Conservation (phyloP, 2,329 filamentous ascomycete genomes). For the Ceratocystis variospora region DNA sequence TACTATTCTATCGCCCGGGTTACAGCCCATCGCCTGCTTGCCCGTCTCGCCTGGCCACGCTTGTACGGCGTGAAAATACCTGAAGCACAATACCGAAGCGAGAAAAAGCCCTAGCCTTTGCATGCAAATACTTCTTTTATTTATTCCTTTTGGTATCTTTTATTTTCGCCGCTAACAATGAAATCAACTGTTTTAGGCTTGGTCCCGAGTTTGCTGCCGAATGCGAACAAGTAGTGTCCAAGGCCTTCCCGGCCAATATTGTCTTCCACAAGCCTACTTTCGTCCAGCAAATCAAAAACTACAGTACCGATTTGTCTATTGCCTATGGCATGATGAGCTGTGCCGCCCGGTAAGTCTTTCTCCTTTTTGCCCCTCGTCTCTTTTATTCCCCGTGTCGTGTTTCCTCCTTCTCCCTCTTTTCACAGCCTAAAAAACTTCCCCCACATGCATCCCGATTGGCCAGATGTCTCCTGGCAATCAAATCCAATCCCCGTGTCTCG, state of each 20-base stretch:
- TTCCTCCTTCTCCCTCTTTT: slow-evolving; percentile 20
- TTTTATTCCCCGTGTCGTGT: slow-evolving; percentile 19
- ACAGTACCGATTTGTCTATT: slow-evolving; percentile 41
- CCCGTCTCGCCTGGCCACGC: neutral
- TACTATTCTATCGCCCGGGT: neutral
- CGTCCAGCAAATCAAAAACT: slow-evolving; percentile 45
- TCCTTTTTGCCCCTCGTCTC: slow-evolving; percentile 16
- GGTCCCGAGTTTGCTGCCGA: slow-evolving; percentile 45
- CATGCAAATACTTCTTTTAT: neutral
- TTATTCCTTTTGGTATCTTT: neutral
- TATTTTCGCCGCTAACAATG: slow-evolving; percentile 21
- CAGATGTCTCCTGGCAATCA: neutral
- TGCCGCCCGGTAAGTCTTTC: slow-evolving; percentile 39
- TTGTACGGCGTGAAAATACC: neutral
- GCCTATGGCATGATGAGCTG: slow-evolving; percentile 45
- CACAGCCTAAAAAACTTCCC: neutral
- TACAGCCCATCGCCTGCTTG: neutral
- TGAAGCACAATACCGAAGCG: neutral
- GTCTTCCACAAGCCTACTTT: slow-evolving; percentile 51
- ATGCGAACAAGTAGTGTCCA: slow-evolving; percentile 47
- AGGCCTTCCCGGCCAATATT: slow-evolving; percentile 47
- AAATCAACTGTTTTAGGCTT: slow-evolving; percentile 27
- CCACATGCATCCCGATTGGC: neutral
- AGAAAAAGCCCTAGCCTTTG: neutral
- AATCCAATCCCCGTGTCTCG: neutral